Evolutionary conservation across 495 filamentous ascomycete genomes (phyloP).

Genomic region (Pyronema omphalodes): DNA sequence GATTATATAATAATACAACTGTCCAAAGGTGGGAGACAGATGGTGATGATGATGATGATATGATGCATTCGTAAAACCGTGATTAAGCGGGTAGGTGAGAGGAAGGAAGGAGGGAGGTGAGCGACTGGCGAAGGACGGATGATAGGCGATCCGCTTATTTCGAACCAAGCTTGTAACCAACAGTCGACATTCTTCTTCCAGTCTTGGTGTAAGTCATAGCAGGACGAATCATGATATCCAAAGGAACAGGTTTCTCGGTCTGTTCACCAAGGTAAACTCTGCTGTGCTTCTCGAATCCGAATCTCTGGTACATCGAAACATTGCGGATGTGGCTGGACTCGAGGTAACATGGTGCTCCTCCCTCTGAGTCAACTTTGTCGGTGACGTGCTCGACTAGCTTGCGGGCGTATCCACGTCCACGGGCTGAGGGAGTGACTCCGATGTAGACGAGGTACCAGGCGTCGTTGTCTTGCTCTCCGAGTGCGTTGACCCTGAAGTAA

Average conservation of each 20-base stretch:
- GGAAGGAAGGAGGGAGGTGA: too few relatives aligned
- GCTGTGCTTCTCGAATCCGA: conserved; percentile 43
- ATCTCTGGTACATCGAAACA: conserved; percentile 46
- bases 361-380: conserved; percentile 42
- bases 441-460: conserved; percentile 63
- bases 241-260: conserved; percentile 35
- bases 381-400: conserved; percentile 50
- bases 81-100: too few relatives aligned
- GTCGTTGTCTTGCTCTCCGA: conserved; percentile 43
- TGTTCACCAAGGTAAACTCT: conserved; percentile 42
- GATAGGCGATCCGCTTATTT: too few relatives aligned
- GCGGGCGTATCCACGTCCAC: conserved; percentile 49
- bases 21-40: too few relatives aligned
- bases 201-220: conserved; percentile 24
- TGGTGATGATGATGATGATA: too few relatives aligned
- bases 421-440: conserved; percentile 45
- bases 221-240: conserved; percentile 64
- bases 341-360: conserved; percentile 44
- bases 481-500: conserved; percentile 19
- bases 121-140: too few relatives aligned
- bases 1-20: too few relatives aligned
- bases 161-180: conserved; percentile 3
- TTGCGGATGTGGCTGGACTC: conserved; percentile 54
- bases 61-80: too few relatives aligned
- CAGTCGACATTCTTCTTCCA: conserved; percentile 7